phyloP scores from a whole-genome alignment of 371 early-diverging fungal species.

The Mucor lusitanicus region DNA sequence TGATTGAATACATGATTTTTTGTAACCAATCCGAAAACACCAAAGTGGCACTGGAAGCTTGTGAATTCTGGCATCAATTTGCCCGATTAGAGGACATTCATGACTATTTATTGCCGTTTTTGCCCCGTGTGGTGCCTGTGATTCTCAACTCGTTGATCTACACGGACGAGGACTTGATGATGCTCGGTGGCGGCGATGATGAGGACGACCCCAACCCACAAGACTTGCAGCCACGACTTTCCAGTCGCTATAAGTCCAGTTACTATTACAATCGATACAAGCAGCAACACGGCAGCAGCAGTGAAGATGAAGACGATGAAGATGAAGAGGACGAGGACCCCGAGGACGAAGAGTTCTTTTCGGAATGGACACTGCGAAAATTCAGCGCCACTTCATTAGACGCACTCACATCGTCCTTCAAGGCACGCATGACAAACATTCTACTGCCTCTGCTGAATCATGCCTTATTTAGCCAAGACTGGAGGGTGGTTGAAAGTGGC shows the following conservation, averaged over 20 bases:
- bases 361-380: conserved; percentile 95
- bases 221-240: conserved; percentile 80
- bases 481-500: conserved; percentile 89
- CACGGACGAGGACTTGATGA: conserved; percentile 81
- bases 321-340: conserved; percentile 85
- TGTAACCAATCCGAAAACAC: conserved; percentile 80
- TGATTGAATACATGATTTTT: conserved; percentile 92
- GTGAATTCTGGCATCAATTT: conserved; percentile 96
- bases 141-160: conserved; percentile 91
- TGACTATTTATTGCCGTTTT: conserved; percentile 72
- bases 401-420: conserved; percentile 79
- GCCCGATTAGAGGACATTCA: conserved; percentile 76
- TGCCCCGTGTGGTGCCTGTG: conserved; percentile 79
- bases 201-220: conserved; percentile 71
- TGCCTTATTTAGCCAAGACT: conserved; percentile 76
- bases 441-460: conserved; percentile 83
- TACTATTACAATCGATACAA: not conserved
- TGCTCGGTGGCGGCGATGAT: conserved; percentile 69
- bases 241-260: conserved; percentile 45
- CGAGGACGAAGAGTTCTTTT: conserved; percentile 87
- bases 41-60: conserved; percentile 90
- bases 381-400: conserved; percentile 95
- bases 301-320: conserved; percentile 71
- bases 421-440: conserved; percentile 68
- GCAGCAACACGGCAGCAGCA: conserved; percentile 26